These are phyloP conservation scores for Sanghuangporus weigelae DNA, from an alignment of 1,284 basidiomycete genomes.

Conservation along the genomic window DNA sequence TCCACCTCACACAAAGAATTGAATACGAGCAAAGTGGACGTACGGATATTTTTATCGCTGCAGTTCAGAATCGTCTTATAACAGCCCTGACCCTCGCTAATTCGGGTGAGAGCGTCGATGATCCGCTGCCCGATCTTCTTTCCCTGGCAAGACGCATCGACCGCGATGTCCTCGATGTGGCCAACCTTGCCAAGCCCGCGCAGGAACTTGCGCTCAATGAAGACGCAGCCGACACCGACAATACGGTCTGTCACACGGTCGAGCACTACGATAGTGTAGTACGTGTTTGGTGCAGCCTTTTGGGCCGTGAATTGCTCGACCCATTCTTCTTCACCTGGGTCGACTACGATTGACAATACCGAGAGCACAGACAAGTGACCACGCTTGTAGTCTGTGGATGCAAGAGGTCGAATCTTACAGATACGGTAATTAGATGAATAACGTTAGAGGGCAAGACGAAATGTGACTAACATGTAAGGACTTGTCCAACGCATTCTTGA, in stretches of 20 bases:
- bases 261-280: constrained; percentile 85
- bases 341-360: constrained; percentile 75
- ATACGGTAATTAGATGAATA: constrained; percentile 4
- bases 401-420: constrained; percentile 79
- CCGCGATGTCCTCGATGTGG: constrained; percentile 97
- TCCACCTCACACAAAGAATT: not conserved
- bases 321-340: constrained; percentile 71
- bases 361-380: constrained; percentile 82
- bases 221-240: constrained; percentile 80
- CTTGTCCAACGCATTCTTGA: constrained; percentile 49
- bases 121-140: constrained; percentile 85
- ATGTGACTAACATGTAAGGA: constrained; percentile 46
- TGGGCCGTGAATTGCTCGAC: constrained; percentile 61
- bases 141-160: constrained; percentile 83
- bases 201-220: constrained; percentile 92
- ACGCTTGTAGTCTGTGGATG: constrained; percentile 79
- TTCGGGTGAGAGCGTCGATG: constrained; percentile 78
- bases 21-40: constrained; percentile 24
- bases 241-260: constrained; percentile 72
- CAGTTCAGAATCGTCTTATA: constrained; percentile 99
- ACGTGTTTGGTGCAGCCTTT: constrained; percentile 53
- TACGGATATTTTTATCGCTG: constrained; percentile 85
- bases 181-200: constrained; percentile 78
- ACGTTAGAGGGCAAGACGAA: not conserved
- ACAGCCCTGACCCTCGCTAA: constrained; percentile 73